Evolutionary conservation across 2,329 filamentous ascomycete genomes (phyloP).

Genomic region (Colletotrichum sp.): DNA sequence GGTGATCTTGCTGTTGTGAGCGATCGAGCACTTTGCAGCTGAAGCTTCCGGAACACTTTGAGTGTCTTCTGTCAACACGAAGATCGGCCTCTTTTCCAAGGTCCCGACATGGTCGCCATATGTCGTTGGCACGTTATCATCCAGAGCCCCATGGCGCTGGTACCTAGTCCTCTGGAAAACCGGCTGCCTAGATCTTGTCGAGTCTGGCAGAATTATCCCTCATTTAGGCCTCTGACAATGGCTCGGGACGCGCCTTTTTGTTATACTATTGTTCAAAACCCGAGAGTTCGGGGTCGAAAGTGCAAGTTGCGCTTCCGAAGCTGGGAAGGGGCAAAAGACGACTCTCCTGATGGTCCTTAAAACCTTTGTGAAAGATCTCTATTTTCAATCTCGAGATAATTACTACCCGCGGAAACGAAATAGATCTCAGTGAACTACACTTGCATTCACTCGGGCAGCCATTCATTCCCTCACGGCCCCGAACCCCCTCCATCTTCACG

Average conservation of each 20-base stretch:
- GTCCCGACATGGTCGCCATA: neutral
- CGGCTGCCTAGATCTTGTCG: no score
- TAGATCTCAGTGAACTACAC: neutral
- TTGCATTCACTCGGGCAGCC: neutral
- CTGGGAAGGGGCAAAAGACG: neutral
- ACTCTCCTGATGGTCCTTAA: neutral
- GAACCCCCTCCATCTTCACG: neutral
- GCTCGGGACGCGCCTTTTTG: neutral
- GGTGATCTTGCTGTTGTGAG: rapidly evolving
- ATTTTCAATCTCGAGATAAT: neutral
- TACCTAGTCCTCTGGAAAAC: rapidly evolving
- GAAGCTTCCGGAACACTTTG: rapidly evolving
- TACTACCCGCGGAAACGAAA: no score
- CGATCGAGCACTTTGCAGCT: no score
- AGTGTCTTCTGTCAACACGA: neutral
- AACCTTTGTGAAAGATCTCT: neutral
- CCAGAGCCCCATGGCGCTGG: rapidly evolving
- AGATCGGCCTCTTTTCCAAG: neutral
- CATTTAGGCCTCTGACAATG: neutral
- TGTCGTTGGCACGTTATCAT: neutral
- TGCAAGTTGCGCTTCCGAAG: neutral
- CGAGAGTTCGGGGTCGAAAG: neutral
- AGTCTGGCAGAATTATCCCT: no score
- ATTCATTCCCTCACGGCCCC: neutral
- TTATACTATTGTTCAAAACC: neutral